These are phyloP conservation scores for Danielia oregonensis DNA, from an alignment of 805 yeast species.

Conservation along the genomic window DNA sequence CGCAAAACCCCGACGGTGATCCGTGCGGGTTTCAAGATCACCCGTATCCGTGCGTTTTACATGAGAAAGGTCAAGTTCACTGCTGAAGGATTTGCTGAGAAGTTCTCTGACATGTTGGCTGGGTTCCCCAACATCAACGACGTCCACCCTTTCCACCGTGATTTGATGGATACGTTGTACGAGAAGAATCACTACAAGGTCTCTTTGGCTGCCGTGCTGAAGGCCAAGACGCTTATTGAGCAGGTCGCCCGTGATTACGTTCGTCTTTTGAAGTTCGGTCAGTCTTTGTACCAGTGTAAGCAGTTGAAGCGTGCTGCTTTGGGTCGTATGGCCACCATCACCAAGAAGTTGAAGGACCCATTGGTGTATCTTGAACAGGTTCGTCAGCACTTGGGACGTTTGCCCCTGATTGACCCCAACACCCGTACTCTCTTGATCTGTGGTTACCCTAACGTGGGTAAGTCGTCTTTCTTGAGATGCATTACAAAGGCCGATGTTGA, in stretches of 20 bases:
- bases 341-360: constrained; percentile 93
- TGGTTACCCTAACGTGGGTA: constrained; percentile 99
- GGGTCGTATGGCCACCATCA: constrained; percentile 99
- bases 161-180: constrained; percentile 94
- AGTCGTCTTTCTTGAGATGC: constrained; percentile 88
- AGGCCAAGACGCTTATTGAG: constrained; percentile 91
- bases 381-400: constrained; percentile 97
- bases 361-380: constrained; percentile 93
- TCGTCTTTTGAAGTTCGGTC: constrained; percentile 93
- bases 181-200: constrained; percentile 98
- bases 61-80: constrained; percentile 98
- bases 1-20: constrained; percentile 99
- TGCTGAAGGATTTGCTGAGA: constrained; percentile 93
- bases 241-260: constrained; percentile 95
- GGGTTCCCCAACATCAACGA: constrained; percentile 97
- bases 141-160: constrained; percentile 97
- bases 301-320: constrained; percentile 97
- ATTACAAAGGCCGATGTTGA: constrained; percentile 98
- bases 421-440: constrained; percentile 96
- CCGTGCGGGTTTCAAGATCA: constrained; percentile 92
- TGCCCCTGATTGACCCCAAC: constrained; percentile 97
- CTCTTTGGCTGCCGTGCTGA: constrained; percentile 88
- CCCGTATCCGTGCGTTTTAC: constrained; percentile 94
- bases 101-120: constrained; percentile 75
- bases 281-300: constrained; percentile 96